Conservation (phyloP, 2,329 filamentous ascomycete species). For the Chaetomiaceae sp. region DNA sequence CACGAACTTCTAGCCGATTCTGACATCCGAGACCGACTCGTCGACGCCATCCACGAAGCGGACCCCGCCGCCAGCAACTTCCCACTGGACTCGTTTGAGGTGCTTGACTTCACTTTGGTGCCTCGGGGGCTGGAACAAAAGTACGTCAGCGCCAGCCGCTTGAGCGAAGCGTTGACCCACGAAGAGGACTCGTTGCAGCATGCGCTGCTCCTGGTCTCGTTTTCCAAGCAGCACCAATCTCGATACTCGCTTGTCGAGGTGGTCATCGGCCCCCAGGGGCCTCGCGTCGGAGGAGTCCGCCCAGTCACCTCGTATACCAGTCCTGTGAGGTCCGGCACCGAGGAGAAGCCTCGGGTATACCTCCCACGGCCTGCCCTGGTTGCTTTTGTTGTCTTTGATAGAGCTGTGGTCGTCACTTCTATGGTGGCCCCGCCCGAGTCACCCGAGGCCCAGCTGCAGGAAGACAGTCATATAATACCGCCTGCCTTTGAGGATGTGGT, state of each 20-base stretch:
- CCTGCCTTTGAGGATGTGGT: conserved; percentile 81
- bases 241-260: conserved; percentile 75
- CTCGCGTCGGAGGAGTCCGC: conserved; percentile 61
- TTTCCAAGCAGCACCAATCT: conserved; percentile 46
- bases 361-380: conserved; percentile 75
- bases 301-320: conserved; percentile 61
- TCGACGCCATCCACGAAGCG: conserved; percentile 54
- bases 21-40: conserved; percentile 62
- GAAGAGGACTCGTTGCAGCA: conserved; percentile 52
- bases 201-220: conserved; percentile 57
- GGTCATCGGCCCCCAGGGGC: conserved; percentile 49
- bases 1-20: conserved; percentile 68
- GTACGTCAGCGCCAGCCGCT: conserved; percentile 45
- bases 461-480: conserved; percentile 58
- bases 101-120: conserved; percentile 75
- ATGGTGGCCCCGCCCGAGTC: conserved; percentile 62
- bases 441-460: conserved; percentile 70
- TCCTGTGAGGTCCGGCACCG: conserved; percentile 40
- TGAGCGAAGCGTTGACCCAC: conserved; percentile 46
- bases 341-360: conserved; percentile 59
- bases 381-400: conserved; percentile 75
- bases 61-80: conserved; percentile 46
- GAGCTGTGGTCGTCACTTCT: conserved; percentile 72
- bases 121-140: conserved; percentile 48
- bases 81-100: conserved; percentile 57